Percentiles rank a stretch among this genome's conserved stretches.
Evolutionary conservation across 2,329 filamentous ascomycete genomes (phyloP).

Genomic region (Orbilia blumenaviensis): DNA sequence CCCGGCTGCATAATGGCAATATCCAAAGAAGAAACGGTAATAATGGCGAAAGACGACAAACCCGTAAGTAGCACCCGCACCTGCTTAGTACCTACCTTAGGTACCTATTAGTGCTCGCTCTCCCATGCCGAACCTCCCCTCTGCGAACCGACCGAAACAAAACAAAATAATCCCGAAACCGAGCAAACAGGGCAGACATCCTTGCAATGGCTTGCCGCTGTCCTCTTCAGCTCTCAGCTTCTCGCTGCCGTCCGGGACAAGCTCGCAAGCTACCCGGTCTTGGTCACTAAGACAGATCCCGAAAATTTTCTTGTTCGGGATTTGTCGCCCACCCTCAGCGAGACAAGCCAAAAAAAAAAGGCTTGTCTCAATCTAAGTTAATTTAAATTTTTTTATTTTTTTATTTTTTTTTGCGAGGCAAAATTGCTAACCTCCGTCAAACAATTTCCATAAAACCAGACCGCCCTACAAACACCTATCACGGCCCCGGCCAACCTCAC

Average conservation of each 20-base stretch:
- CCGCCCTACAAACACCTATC: constrained; percentile 42
- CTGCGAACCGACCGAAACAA: constrained; percentile 29
- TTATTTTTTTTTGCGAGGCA: neutral
- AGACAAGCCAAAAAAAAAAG: neutral
- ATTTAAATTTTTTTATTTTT: neutral
- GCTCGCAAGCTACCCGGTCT: constrained; percentile 13
- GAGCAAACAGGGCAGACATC: constrained; percentile 34
- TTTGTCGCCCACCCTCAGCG: neutral
- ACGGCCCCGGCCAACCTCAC: constrained; percentile 45
- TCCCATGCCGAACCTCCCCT: no score
- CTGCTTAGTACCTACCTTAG: no score
- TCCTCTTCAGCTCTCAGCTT: neutral
- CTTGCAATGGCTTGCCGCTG: constrained; percentile 44
- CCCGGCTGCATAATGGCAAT: constrained; percentile 36
- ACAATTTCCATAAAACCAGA: constrained; percentile 22
- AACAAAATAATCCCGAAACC: constrained; percentile 22
- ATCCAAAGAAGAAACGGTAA: constrained; percentile 41
- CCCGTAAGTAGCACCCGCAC: constrained; percentile 35
- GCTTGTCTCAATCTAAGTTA: neutral
- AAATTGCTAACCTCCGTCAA: constrained; percentile 16
- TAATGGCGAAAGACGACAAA: constrained; percentile 52
- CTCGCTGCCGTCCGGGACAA: constrained; percentile 14
- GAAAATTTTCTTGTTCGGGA: constrained; percentile 28
- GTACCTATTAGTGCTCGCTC: no score
- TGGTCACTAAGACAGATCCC: constrained; percentile 3